Evolutionary conservation across 345 rosid genomes (phyloP).

Genomic region (Kernera saxatilis): DNA sequence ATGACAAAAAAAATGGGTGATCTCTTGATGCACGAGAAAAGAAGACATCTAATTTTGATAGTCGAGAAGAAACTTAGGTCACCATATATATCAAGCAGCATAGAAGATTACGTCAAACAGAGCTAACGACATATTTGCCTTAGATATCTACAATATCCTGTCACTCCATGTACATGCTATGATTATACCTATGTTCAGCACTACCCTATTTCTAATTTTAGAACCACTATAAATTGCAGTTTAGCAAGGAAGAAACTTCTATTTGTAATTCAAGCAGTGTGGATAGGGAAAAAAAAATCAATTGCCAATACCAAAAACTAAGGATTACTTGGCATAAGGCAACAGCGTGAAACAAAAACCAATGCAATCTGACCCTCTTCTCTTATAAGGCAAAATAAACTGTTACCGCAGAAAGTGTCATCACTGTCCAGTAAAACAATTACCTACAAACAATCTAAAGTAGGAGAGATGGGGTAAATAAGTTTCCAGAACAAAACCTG

Average conservation of each 20-base stretch:
- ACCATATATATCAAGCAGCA: neutral
- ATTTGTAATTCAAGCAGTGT: neutral
- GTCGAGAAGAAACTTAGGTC: neutral
- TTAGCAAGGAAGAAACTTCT: neutral
- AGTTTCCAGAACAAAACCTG: constrained; percentile 44
- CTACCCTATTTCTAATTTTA: neutral
- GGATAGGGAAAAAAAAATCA: too few species aligned
- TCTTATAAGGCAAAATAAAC: neutral
- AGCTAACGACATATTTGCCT: neutral
- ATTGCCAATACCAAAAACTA: neutral
- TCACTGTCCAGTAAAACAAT: neutral
- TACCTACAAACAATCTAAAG: neutral
- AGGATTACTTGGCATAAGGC: neutral
- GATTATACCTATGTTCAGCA: neutral
- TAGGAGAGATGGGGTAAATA: neutral
- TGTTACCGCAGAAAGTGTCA: neutral
- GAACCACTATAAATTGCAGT: neutral
- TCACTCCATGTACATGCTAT: neutral
- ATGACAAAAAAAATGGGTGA: neutral
- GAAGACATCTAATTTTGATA: neutral
- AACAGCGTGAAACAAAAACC: neutral
- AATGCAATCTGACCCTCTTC: neutral
- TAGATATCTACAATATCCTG: neutral
- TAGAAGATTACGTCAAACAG: neutral
- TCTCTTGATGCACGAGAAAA: neutral